phyloP scores from a whole-genome alignment of 495 filamentous ascomycete species.

The Thermothielavioides terrestris region DNA sequence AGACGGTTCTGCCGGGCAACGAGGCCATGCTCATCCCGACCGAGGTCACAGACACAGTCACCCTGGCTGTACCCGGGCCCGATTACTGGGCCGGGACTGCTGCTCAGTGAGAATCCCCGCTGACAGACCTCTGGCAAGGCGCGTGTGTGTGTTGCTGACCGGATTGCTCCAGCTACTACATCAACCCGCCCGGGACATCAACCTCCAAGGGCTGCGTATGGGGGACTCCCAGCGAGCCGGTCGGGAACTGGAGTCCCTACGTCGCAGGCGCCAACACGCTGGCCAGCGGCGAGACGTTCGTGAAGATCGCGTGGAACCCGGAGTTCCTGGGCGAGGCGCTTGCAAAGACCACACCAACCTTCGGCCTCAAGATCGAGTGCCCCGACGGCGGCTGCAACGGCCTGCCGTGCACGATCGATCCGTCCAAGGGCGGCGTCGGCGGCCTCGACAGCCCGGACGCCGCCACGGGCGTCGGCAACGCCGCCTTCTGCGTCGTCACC shows the following conservation, averaged over 20 bases:
- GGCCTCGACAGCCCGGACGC: conserved; percentile 53
- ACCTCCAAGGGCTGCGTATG: conserved; percentile 59
- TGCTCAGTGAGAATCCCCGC: conserved; percentile 51
- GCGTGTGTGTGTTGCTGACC: no score
- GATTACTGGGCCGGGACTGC: conserved; percentile 66
- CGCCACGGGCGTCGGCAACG: conserved; percentile 56
- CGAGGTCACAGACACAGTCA: conserved; percentile 43
- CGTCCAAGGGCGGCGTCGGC: conserved; percentile 40
- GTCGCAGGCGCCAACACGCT: conserved; percentile 71
- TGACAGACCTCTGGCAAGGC: no score
- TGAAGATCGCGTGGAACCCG: conserved; percentile 76
- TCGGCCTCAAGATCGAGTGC: conserved; percentile 65
- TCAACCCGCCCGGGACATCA: conserved; percentile 64
- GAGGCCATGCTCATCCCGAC: conserved; percentile 85
- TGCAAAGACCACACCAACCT: conserved; percentile 50
- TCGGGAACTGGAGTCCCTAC: conserved; percentile 76
- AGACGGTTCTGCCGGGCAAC: conserved; percentile 78
- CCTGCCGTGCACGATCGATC: conserved; percentile 67
- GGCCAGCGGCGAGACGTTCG: conserved; percentile 53
- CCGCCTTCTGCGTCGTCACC: conserved; percentile 71
- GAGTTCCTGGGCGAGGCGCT: conserved; percentile 57
- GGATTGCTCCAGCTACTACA: conserved; percentile 63
- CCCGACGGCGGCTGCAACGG: conserved; percentile 59
- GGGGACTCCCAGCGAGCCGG: conserved; percentile 54
- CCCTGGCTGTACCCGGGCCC: conserved; percentile 61